These are phyloP conservation scores for Thraustochytrium aureum DNA, from an alignment of 352 stramenopile species.

Conservation along the genomic window DNA sequence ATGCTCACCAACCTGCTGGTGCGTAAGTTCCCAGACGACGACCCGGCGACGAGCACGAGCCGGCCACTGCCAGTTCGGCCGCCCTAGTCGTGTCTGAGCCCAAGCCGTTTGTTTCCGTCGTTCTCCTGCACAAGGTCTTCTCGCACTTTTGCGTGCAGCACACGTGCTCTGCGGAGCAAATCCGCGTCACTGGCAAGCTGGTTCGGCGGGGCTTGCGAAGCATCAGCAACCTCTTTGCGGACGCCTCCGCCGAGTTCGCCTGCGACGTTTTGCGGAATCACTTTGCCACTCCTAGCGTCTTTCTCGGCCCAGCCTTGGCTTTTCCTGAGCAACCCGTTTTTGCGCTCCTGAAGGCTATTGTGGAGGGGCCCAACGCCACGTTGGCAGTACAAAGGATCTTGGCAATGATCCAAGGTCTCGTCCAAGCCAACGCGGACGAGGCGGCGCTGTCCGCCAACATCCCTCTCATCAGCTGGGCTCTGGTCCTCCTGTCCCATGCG, in stretches of 20 bases:
- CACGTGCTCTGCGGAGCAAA: conserved; percentile 50
- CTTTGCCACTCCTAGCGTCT: conserved; percentile 13
- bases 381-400: conserved; percentile 20
- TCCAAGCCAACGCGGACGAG: not conserved
- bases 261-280: conserved; percentile 39
- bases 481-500: conserved; percentile 49
- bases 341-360: conserved; percentile 45
- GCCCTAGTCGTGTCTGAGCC: not conserved
- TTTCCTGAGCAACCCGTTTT: conserved; percentile 49
- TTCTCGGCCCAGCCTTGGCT: not conserved
- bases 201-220: conserved; percentile 30
- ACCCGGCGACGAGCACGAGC: too few relatives aligned
- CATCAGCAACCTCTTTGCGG: not conserved
- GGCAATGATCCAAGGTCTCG: not conserved
- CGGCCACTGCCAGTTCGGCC: too few relatives aligned
- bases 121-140: conserved; percentile 45
- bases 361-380: conserved; percentile 43
- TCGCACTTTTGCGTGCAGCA: conserved; percentile 54
- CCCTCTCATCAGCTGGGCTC: conserved; percentile 30
- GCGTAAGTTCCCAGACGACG: conserved; percentile 48
- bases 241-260: conserved; percentile 18
- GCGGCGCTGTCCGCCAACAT: not conserved
- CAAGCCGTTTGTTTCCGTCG: conserved; percentile 9
- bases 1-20: conserved; percentile 31
- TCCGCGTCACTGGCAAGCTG: conserved; percentile 38